Conservation (phyloP, 345 rosid species). For the Rhizophora apiculata region DNA sequence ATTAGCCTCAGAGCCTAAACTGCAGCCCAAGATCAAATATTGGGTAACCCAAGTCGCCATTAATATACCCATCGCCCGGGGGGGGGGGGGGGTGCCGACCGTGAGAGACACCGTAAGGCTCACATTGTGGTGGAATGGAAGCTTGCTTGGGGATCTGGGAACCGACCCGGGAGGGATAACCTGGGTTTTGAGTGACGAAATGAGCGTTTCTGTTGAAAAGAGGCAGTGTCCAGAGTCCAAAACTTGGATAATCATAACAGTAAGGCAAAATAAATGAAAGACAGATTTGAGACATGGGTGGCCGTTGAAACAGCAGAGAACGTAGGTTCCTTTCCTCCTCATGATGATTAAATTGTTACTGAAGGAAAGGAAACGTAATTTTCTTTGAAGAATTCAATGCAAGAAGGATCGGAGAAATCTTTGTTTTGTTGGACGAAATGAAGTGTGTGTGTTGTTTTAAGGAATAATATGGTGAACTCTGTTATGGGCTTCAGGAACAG, state of each 20-base stretch:
- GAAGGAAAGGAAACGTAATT: neutral
- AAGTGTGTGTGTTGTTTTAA: no score
- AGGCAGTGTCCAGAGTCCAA: neutral
- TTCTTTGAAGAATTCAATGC: neutral
- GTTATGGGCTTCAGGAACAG: no score
- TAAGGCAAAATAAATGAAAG: conserved; percentile 1
- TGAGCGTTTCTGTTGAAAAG: conserved; percentile 29
- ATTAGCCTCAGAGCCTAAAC: no score
- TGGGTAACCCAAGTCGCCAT: no score
- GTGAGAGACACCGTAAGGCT: conserved; percentile 70
- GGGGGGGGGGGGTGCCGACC: conserved; percentile 87
- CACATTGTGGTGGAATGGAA: conserved; percentile 75
- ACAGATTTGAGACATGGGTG: conserved; percentile 10
- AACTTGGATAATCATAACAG: neutral
- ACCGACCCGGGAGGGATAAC: conserved; percentile 32
- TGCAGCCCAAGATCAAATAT: no score
- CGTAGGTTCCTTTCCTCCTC: conserved; percentile 1
- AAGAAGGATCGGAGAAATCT: neutral
- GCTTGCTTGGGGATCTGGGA: conserved; percentile 59
- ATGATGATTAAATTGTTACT: neutral
- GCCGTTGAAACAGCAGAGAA: neutral
- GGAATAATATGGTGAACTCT: no score
- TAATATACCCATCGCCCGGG: no score
- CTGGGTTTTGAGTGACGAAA: conserved; percentile 61
- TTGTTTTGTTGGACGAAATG: no score